Percentiles rank a stretch among this genome's conserved stretches.
Conservation (phyloP, 2,329 filamentous ascomycete genomes). For the Ophiocordyceps camponoti-floridani region DNA sequence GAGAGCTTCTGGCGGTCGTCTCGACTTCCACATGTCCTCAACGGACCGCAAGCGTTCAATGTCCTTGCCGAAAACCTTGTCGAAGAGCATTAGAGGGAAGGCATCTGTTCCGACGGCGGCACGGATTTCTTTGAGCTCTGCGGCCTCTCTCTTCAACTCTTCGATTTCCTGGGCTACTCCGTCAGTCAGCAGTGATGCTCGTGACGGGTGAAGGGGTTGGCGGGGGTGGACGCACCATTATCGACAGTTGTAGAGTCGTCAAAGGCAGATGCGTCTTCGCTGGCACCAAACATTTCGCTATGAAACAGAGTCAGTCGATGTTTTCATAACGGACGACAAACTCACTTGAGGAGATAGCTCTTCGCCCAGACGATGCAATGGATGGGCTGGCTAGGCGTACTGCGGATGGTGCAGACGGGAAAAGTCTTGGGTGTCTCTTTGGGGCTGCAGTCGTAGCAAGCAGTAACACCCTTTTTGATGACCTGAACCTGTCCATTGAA, state of each 20-base stretch:
- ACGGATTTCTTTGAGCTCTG: constrained; percentile 68
- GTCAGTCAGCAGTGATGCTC: not conserved
- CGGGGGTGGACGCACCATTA: constrained; percentile 38
- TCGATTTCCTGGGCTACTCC: constrained; percentile 55
- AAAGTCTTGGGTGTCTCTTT: constrained; percentile 88
- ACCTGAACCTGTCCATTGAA: constrained; percentile 97
- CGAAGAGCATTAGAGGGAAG: constrained; percentile 67
- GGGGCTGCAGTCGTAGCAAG: constrained; percentile 87
- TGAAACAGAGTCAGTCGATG: not conserved
- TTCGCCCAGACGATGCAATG: constrained; percentile 99
- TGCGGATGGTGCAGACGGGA: constrained; percentile 92
- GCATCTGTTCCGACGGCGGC: constrained; percentile 60
- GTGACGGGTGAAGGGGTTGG: too few species aligned
- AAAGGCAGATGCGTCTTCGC: constrained; percentile 69
- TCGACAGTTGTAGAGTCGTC: constrained; percentile 68
- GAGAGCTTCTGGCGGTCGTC: constrained; percentile 55
- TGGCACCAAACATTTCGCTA: constrained; percentile 71
- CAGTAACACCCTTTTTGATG: constrained; percentile 79
- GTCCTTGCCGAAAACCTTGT: constrained; percentile 83
- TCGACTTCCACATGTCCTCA: constrained; percentile 91
- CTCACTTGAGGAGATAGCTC: constrained; percentile 71
- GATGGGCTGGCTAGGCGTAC: constrained; percentile 87
- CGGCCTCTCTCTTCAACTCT: constrained; percentile 68
- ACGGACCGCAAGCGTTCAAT: constrained; percentile 68
- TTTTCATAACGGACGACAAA: constrained; percentile 5